Evolutionary conservation across 2,329 filamentous ascomycete genomes (phyloP), one percentile per base, ranked within the genome.

Genomic region (Fusarium nygamai): DNA sequence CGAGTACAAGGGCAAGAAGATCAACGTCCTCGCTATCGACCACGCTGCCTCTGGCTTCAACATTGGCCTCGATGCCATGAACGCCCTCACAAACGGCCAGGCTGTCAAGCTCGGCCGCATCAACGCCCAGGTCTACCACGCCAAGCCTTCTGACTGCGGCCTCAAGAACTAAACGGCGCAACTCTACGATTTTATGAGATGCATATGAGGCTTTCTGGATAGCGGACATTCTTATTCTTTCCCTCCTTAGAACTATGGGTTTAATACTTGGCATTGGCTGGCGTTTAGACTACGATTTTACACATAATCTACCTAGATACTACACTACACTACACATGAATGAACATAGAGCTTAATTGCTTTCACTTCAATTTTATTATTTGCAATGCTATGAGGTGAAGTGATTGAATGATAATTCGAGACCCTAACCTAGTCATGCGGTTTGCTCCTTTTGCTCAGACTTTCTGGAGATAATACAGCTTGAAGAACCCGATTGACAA

Each of bases 1-100:
- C 64, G 84, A 82, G 20, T 91, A 87, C 81, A 82, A 85, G 46
- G 86, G 86, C 71, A 83, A 80, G 66, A 86, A 81, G 63, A 84
- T 91, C 83, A 85, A 87, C 80, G 81, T 92, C 47, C 82, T 90
- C 14, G 89, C 87, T 66, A 83, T 92, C 65, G 90, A 92, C 81
- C 84, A 85, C 73, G 82, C 87, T 34, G 82, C 29, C 20, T 66
- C 69, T 8, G 87, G 87, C 47, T 88, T 89, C 83, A 91, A 90
- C 82, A 85, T 92, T 70, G 89, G 84, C n/a, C 81, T 88, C 65
- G 78, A 75, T 41, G 90, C 89, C 63, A 83, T 92, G 86, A 84
- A 91, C 80, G 80, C 78, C 27, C 84, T 92, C 59, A 91, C 89
- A 17, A 84, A 84, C 76, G 85, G 84, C 36, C 85, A 87, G 75